Evolutionary conservation across 2,329 filamentous ascomycete genomes (phyloP).

Genomic region (Botrytis squamosa): DNA sequence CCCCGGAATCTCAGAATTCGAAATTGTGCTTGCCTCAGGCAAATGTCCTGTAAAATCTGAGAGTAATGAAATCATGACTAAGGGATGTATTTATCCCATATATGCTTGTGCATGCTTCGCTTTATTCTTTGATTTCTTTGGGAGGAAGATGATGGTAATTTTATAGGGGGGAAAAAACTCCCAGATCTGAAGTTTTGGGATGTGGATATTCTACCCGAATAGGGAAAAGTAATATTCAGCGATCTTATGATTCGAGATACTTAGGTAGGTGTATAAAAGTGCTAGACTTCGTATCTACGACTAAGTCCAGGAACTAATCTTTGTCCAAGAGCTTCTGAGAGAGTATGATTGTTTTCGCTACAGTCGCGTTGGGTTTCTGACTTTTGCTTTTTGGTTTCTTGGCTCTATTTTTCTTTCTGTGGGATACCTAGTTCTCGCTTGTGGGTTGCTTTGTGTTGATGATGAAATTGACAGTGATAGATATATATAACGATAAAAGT

Average conservation of each 20-base stretch:
- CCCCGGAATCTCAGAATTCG: not conserved
- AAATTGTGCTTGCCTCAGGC: accelerated
- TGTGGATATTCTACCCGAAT: not conserved
- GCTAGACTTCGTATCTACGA: not conserved
- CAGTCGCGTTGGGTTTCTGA: accelerated
- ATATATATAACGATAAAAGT: not conserved
- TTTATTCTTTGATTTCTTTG: not conserved
- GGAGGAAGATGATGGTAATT: accelerated
- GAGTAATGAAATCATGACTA: not conserved
- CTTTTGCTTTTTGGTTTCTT: not conserved
- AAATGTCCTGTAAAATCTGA: accelerated
- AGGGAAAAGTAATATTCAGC: no score
- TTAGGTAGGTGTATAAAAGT: not conserved
- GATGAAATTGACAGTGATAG: not conserved
- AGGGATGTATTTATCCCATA: no score
- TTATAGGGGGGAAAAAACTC: no score
- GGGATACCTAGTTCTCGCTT: not conserved
- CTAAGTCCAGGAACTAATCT: no score
- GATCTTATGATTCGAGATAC: not conserved
- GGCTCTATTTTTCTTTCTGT: no score
- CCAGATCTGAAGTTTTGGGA: not conserved
- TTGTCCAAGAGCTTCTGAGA: not conserved
- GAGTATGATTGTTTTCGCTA: not conserved
- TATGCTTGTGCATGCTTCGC: no score
- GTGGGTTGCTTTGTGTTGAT: no score